A percentile compares a stretch with the other conserved stretches of the same genome.
Evolutionary conservation across 169 alveolate genomes (phyloP).

Genomic region (Theileria orientalis): DNA sequence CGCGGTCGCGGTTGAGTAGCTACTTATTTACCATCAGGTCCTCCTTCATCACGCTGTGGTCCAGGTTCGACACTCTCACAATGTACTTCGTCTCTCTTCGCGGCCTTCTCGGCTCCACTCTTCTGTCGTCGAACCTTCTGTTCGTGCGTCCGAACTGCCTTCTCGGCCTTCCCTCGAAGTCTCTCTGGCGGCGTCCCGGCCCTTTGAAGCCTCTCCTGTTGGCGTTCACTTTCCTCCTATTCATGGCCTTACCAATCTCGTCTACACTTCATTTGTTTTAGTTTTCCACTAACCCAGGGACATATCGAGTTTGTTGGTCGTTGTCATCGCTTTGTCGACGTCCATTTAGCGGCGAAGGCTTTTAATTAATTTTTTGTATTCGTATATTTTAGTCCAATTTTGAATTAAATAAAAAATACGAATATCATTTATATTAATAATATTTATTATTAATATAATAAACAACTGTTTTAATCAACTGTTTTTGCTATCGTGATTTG

Average conservation of each 20-base stretch:
- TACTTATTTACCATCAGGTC: constrained; percentile 38
- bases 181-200: background rate
- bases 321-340: constrained; percentile 1
- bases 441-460: too few species aligned
- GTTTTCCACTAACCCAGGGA: constrained; percentile 8
- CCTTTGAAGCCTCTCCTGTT: background rate
- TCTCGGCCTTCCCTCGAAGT: constrained; percentile 6
- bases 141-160: background rate
- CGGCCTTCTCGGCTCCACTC: background rate
- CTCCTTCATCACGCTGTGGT: constrained; percentile 47
- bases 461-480: too few species aligned
- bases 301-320: constrained; percentile 32
- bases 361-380: background rate
- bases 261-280: background rate
- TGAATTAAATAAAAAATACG: too few species aligned
- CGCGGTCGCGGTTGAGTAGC: background rate
- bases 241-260: constrained; percentile 23
- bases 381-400: too few species aligned
- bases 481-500: background rate
- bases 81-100: constrained; percentile 29
- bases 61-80: constrained; percentile 55
- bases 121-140: constrained; percentile 6
- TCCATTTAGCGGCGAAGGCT: background rate
- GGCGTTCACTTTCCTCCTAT: background rate
- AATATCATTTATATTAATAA: too few species aligned